Conservation (phyloP, 495 filamentous ascomycete species). For the Neurospora sp. region DNA sequence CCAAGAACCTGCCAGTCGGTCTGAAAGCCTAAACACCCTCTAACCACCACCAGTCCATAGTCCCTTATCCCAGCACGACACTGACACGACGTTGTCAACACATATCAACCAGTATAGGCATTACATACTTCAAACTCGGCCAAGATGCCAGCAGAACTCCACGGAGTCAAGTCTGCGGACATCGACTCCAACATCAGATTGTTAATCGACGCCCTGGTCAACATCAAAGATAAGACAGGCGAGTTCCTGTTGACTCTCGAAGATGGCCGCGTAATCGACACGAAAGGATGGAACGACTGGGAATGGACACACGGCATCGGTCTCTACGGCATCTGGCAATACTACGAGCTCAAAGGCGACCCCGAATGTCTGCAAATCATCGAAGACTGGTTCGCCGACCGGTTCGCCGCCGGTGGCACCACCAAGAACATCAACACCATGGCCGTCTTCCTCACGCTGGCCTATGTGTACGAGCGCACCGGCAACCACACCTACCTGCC, state of each 20-base stretch:
- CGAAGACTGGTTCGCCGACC: slow-evolving; percentile 55
- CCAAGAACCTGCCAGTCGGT: neutral
- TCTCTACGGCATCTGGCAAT: slow-evolving; percentile 68
- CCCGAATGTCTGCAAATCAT: slow-evolving; percentile 44
- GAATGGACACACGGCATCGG: slow-evolving; percentile 77
- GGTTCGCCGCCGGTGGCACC: slow-evolving; percentile 56
- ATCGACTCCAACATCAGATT: slow-evolving; percentile 48
- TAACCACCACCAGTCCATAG: neutral
- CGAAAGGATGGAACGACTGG: slow-evolving; percentile 69
- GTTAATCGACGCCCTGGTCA: slow-evolving; percentile 56
- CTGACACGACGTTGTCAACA: neutral
- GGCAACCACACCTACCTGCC: slow-evolving; percentile 50
- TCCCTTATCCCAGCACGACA: neutral
- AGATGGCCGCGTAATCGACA: slow-evolving; percentile 67
- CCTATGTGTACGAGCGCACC: slow-evolving; percentile 60
- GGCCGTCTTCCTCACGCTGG: slow-evolving; percentile 61
- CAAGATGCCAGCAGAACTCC: slow-evolving; percentile 29
- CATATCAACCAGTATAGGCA: neutral
- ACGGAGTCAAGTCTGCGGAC: slow-evolving; percentile 31
- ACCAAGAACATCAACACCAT: slow-evolving; percentile 80
- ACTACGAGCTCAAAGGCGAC: slow-evolving; percentile 56
- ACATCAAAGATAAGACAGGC: slow-evolving; percentile 60
- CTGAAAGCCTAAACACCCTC: neutral
- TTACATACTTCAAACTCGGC: neutral
- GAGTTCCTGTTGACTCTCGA: slow-evolving; percentile 55